Evolutionary conservation across 2,329 filamentous ascomycete species (phyloP).

Genomic region (Boeremia lycopersici): DNA sequence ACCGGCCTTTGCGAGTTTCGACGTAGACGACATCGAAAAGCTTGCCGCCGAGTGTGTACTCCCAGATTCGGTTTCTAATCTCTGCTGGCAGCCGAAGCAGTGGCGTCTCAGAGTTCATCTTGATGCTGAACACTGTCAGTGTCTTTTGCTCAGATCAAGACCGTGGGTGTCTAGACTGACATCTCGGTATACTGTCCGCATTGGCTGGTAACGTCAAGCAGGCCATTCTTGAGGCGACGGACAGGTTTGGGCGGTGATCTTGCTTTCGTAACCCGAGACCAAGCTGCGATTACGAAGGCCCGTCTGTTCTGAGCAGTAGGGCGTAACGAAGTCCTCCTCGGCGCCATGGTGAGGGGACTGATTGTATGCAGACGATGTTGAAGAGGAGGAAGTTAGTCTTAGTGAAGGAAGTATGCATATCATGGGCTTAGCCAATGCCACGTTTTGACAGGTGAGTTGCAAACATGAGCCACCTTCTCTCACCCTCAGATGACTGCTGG

Average conservation of each 20-base stretch:
- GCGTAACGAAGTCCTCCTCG: not conserved
- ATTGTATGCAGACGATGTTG: not conserved
- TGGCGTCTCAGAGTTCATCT: not conserved
- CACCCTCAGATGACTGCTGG: not conserved
- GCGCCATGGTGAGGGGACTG: not conserved
- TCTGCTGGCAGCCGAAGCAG: slow-evolving; percentile 14
- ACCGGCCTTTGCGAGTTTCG: not conserved
- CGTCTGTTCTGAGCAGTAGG: not conserved
- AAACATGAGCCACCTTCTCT: not conserved
- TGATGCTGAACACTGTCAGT: not conserved
- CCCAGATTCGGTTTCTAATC: slow-evolving; percentile 9
- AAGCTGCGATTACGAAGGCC: not conserved
- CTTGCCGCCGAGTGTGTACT: slow-evolving; percentile 1
- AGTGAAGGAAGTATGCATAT: not conserved
- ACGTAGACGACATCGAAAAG: not conserved
- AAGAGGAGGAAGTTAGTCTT: not conserved
- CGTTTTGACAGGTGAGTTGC: not conserved
- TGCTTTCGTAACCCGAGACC: not conserved
- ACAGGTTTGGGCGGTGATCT: not conserved
- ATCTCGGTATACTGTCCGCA: not conserved
- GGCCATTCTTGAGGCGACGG: not conserved
- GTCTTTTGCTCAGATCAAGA: not conserved
- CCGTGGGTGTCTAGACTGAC: not conserved
- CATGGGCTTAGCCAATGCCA: not conserved
- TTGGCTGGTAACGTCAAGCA: slow-evolving; percentile 7